A percentile compares a stretch with the other conserved stretches of the same genome.
Evolutionary conservation across 768 basidiomycete genomes (phyloP).

Genomic region (Pholiota conissans): DNA sequence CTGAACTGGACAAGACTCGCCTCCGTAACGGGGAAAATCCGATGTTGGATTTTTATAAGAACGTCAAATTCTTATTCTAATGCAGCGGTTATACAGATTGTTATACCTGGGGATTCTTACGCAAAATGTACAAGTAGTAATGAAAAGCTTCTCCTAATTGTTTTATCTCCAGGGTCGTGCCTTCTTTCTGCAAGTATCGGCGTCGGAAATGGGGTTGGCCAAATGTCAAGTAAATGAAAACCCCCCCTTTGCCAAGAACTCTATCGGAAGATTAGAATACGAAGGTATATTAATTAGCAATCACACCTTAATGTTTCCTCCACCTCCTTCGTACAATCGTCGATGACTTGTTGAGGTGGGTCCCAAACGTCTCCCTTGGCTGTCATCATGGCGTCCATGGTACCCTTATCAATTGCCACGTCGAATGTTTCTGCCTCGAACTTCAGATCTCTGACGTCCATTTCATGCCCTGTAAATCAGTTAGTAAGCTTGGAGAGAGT

Average conservation of each 20-base stretch:
- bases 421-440: slow-evolving; percentile 69
- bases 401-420: slow-evolving; percentile 84
- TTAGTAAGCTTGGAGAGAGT: background rate
- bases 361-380: slow-evolving; percentile 83
- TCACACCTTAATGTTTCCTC: slow-evolving; percentile 70
- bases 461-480: slow-evolving; percentile 66
- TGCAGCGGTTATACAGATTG: background rate
- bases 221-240: slow-evolving; percentile 82
- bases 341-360: slow-evolving; percentile 69
- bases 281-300: background rate
- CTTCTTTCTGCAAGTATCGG: slow-evolving; percentile 58
- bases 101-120: slow-evolving; percentile 30
- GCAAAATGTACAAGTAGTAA: slow-evolving; percentile 76
- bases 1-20: slow-evolving; percentile 67
- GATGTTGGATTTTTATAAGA: slow-evolving; percentile 86
- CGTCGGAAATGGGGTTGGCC: slow-evolving; percentile 88
- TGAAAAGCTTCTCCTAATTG: slow-evolving; percentile 81
- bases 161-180: slow-evolving; percentile 63
- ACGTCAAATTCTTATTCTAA: slow-evolving; percentile 91
- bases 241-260: slow-evolving; percentile 59
- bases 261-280: slow-evolving; percentile 30
- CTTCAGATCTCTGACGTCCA: slow-evolving; percentile 73
- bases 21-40: slow-evolving; percentile 86
- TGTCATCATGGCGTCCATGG: slow-evolving; percentile 92
- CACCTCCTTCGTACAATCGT: slow-evolving; percentile 75